Conservation (phyloP, 306 rosid genomes). For the Casuarina cunninghamiana region DNA sequence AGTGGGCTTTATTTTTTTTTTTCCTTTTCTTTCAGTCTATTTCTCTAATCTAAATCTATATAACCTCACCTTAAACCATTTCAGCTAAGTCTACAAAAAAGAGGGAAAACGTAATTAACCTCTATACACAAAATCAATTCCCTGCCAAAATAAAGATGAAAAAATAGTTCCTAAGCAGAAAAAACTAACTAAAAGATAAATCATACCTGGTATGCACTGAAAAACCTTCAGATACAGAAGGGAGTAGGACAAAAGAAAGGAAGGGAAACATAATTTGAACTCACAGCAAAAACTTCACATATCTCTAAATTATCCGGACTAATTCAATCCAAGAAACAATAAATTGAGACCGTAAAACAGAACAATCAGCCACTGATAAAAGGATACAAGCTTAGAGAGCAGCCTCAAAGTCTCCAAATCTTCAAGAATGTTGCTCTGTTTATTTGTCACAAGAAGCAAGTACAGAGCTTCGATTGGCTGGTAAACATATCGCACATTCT, state of each 20-base stretch:
- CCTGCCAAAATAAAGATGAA: neutral
- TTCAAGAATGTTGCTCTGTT: constrained; percentile 92
- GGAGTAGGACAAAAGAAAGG: neutral
- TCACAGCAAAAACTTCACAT: constrained; percentile 23
- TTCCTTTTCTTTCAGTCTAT: neutral
- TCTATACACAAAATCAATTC: neutral
- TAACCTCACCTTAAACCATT: neutral
- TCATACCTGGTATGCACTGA: neutral
- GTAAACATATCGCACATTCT: constrained; percentile 94
- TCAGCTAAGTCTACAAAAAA: neutral
- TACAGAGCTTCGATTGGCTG: constrained; percentile 94
- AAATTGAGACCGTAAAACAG: constrained; percentile 15
- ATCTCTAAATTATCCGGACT: constrained; percentile 3
- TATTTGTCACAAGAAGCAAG: constrained; percentile 94
- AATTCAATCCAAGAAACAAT: constrained; percentile 17
- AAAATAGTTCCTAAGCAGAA: neutral
- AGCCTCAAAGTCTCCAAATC: constrained; percentile 93
- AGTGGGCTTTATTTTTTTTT: neutral
- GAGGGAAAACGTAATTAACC: neutral
- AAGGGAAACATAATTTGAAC: neutral
- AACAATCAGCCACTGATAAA: constrained; percentile 28
- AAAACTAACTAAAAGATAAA: neutral
- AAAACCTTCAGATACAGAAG: neutral
- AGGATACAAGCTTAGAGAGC: constrained; percentile 96
- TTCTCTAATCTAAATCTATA: neutral